Percentiles rank a stretch among this genome's conserved stretches.
These are phyloP conservation scores for Fusarium penzigii DNA, from an alignment of 2,329 filamentous ascomycete genomes.

Conservation along the genomic window DNA sequence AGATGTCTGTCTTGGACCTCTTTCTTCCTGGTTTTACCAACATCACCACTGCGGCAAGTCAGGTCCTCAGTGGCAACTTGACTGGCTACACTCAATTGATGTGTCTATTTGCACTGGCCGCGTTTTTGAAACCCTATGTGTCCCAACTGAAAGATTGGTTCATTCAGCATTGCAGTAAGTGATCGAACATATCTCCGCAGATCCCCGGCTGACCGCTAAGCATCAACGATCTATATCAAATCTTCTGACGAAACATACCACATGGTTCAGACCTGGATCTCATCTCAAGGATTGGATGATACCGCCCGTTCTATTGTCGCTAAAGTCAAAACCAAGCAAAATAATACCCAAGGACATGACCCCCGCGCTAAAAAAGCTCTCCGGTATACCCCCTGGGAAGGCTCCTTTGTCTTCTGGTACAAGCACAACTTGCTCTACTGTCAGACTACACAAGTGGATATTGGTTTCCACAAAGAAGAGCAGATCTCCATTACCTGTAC, in stretches of 20 bases:
- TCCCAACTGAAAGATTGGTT: conserved; percentile 6
- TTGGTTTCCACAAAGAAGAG: conserved; percentile 21
- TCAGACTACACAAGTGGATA: conserved; percentile 3
- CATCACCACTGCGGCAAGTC: conserved; percentile 4
- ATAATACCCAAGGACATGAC: not conserved
- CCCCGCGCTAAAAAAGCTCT: conserved; percentile 9
- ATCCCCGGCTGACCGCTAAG: conserved; percentile 2
- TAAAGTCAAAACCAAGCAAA: not conserved
- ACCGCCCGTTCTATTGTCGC: not conserved
- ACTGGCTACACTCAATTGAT: conserved; percentile 9
- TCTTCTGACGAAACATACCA: not conserved
- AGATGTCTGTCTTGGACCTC: conserved; percentile 9
- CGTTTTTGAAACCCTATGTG: conserved; percentile 6
- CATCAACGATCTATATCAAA: conserved; percentile 3
- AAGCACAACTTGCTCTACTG: conserved; percentile 12
- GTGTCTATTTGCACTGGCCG: conserved; percentile 9
- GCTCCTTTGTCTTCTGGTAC: conserved; percentile 10
- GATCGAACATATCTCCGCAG: not conserved
- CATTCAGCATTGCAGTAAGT: conserved; percentile 9
- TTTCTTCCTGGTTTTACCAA: conserved; percentile 10
- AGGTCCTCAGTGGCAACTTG: conserved; percentile 6
- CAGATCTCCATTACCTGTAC: conserved; percentile 22
- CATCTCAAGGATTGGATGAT: not conserved
- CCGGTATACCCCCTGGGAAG: conserved; percentile 3
- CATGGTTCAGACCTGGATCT: not conserved